Evolutionary conservation across 2,329 filamentous ascomycete species (phyloP).

Genomic region (Ophiosphaerella korrae): DNA sequence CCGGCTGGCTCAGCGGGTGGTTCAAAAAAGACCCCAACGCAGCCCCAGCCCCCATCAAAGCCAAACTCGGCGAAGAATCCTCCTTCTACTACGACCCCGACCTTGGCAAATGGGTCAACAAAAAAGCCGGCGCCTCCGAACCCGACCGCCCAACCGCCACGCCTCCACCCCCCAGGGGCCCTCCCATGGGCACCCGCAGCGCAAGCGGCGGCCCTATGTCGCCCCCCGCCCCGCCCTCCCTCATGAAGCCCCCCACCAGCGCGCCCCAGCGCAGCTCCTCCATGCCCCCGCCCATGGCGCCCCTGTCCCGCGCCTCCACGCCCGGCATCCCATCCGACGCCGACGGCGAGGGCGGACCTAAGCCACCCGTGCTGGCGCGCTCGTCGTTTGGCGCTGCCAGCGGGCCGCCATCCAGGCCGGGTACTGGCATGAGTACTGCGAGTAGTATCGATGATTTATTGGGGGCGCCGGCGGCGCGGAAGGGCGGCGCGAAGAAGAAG

Average conservation of each 20-base stretch:
- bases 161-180: slow-evolving; percentile 75
- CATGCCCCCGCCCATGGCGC: slow-evolving; percentile 44
- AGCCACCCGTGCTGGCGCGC: slow-evolving; percentile 28
- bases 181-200: slow-evolving; percentile 48
- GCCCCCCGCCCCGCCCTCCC: slow-evolving; percentile 48
- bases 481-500: slow-evolving; percentile 67
- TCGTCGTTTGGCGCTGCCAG: slow-evolving; percentile 30
- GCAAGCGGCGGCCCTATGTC: slow-evolving; percentile 55
- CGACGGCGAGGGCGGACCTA: slow-evolving; percentile 39
- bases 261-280: slow-evolving; percentile 38
- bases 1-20: slow-evolving; percentile 86
- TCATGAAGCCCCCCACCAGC: slow-evolving; percentile 23
- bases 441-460: slow-evolving; percentile 94
- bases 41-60: slow-evolving; percentile 73
- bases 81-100: slow-evolving; percentile 94
- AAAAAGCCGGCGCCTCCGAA: slow-evolving; percentile 74
- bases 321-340: slow-evolving; percentile 39
- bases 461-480: slow-evolving; percentile 73
- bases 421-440: slow-evolving; percentile 86
- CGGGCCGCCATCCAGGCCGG: slow-evolving; percentile 55
- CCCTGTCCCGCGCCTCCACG: slow-evolving; percentile 36
- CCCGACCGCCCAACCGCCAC: slow-evolving; percentile 63
- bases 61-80: slow-evolving; percentile 92
- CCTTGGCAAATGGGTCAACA: slow-evolving; percentile 98
- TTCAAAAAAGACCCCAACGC: slow-evolving; percentile 74